Base-by-base conservation (phyloP, 306 rosid species). In the Castanospermum australe region DNA sequence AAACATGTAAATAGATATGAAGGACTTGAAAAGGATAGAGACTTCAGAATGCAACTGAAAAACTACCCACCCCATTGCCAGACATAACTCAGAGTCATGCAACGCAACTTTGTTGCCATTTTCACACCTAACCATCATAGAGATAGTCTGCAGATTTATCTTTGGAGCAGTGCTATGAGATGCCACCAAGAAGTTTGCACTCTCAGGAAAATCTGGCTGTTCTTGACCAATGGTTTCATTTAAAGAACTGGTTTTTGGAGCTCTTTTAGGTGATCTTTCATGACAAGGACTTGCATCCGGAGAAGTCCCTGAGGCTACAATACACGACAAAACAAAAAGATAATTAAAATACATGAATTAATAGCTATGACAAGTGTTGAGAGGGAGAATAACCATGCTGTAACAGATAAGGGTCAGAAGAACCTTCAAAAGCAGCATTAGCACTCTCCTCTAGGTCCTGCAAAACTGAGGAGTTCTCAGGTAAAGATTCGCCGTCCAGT, bases 41-140 rank as follows among this genome's bases (percentile, higher is more conserved):
- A 41, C 30, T 59, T 52, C 56, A 57, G 20, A 78, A 67, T 57
- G 59, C n/a, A n/a, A 4, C 67, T 0, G 38, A 57, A 59, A 83
- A 83, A 30, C 18, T 22, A 77, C 98, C n/a, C 55, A 93, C 98
- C 90, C 80, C 77, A 78, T 69, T 60, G 82, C 96, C 24, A 88
- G 79, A 71, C 73, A 63, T 21, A 75, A 52, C 50, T 82, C 89
- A 47, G 84, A 62, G 81, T 67, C 76, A 48, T 38, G 65, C 30
- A 60, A 33, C 52, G 78, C 81, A 60, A 42, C 78, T 60, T 47
- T 75, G 56, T 67, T 70, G 65, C 82, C 11, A 79, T 36, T 55
- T 70, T 77, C 90, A 73, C 71, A 35, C 85, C 20, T 84, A 2
- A 65, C 51, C 41, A 54, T 36, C 57, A 12, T 45, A 52, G 92